Percentiles rank a stretch among this genome's conserved stretches.
Evolutionary conservation across 192 early-diverging fungal species (phyloP).

Genomic region (Entomortierella parvispora): DNA sequence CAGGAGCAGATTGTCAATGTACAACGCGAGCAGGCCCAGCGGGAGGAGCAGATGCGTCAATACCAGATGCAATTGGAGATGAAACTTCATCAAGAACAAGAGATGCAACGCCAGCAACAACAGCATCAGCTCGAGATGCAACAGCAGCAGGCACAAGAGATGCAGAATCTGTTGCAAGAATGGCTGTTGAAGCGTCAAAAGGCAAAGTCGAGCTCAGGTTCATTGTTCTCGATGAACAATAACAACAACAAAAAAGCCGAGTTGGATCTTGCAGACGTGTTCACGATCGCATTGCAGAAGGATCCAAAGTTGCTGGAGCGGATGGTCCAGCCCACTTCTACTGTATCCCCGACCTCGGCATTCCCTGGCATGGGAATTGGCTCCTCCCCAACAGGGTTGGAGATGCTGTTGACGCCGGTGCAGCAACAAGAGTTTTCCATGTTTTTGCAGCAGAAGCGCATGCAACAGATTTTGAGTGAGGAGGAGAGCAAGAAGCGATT

Average conservation of each 20-base stretch:
- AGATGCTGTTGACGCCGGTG: conserved; percentile 18
- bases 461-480: conserved; percentile 21
- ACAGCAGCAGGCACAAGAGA: conserved; percentile 24
- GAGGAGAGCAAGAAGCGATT: conserved; percentile 20
- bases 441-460: conserved; percentile 28
- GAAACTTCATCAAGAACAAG: conserved; percentile 28
- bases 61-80: conserved; percentile 40
- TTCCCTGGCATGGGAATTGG: not conserved
- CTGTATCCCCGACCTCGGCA: not conserved
- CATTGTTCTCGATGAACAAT: conserved; percentile 17
- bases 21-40: conserved; percentile 25
- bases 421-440: conserved; percentile 31
- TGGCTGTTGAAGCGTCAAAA: conserved; percentile 39
- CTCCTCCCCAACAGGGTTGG: not conserved
- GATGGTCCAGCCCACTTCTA: conserved; percentile 22
- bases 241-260: conserved; percentile 16
- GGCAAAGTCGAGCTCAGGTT: not conserved
- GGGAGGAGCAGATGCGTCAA: conserved; percentile 35
- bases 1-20: conserved; percentile 30
- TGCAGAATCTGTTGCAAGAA: conserved; percentile 36
- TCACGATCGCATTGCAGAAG: conserved; percentile 43
- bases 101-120: conserved; percentile 19
- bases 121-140: conserved; percentile 19
- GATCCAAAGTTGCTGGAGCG: conserved; percentile 38
- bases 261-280: conserved; percentile 43